Conservation (phyloP, 2,329 filamentous ascomycete genomes). For the Apiospora saccharicola region DNA sequence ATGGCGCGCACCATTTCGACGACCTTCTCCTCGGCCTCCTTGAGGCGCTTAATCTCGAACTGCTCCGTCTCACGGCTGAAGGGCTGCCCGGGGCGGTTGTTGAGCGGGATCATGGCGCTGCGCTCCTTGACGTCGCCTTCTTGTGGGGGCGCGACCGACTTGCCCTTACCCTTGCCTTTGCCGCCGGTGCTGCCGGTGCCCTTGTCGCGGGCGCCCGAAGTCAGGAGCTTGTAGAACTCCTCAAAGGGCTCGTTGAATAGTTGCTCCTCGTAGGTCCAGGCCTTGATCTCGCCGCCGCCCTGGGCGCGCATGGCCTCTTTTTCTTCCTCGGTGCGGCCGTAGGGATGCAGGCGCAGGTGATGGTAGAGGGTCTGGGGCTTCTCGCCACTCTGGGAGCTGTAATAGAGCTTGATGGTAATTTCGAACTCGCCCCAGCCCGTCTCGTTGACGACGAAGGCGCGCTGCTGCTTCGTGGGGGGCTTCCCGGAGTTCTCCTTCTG, state of each 20-base stretch:
- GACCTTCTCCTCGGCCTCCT: conserved; percentile 70
- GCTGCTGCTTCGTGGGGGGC: conserved; percentile 58
- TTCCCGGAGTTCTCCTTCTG: conserved; percentile 40
- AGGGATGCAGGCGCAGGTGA: conserved; percentile 89
- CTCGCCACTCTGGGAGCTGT: conserved; percentile 84
- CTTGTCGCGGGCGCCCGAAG: conserved; percentile 69
- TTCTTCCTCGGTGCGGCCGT: conserved; percentile 80
- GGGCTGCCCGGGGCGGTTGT: conserved; percentile 71
- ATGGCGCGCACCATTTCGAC: conserved; percentile 66
- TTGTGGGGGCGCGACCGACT: conserved; percentile 43
- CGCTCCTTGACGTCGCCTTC: conserved; percentile 59
- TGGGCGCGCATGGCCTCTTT: conserved; percentile 67
- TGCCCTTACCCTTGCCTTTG: conserved; percentile 65
- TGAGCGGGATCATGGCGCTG: conserved; percentile 77
- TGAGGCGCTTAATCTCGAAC: conserved; percentile 65
- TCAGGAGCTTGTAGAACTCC: conserved; percentile 87
- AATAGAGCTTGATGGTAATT: conserved; percentile 94
- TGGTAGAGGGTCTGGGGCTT: conserved; percentile 97
- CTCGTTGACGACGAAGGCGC: conserved; percentile 79
- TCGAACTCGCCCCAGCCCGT: conserved; percentile 99
- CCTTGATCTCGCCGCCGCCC: conserved; percentile 71
- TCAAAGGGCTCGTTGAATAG: conserved; percentile 98
- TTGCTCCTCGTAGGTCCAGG: conserved; percentile 90
- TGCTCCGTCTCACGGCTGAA: conserved; percentile 77
- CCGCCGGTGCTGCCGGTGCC: conserved; percentile 44